Evolutionary conservation across 2,329 filamentous ascomycete genomes (phyloP).

Genomic region (Beauveria sp.): DNA sequence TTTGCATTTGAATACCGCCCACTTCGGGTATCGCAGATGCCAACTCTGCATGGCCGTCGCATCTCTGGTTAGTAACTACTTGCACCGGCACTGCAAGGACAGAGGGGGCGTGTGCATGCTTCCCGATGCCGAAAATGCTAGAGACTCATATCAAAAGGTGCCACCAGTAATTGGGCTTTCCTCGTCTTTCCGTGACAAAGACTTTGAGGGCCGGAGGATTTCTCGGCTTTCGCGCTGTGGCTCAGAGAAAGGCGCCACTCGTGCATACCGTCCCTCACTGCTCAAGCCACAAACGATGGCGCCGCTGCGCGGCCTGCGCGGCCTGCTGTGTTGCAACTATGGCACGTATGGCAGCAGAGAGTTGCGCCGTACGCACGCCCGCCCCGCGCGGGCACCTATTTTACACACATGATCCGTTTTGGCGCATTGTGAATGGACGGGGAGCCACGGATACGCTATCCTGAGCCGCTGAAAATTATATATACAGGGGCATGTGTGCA

Average conservation of each 20-base stretch:
- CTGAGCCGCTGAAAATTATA: background rate
- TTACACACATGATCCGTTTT: background rate
- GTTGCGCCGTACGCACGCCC: background rate
- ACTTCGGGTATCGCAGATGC: background rate
- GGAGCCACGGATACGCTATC: background rate
- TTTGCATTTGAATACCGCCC: background rate
- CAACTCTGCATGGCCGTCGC: background rate
- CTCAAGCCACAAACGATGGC: too few species aligned
- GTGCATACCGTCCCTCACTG: too few species aligned
- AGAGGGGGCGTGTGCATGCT: conserved; percentile 2
- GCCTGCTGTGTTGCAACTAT: too few species aligned
- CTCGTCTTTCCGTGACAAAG: background rate
- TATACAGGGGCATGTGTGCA: background rate
- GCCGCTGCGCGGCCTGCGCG: too few species aligned
- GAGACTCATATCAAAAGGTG: background rate
- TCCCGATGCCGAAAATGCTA: background rate
- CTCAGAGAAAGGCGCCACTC: too few species aligned
- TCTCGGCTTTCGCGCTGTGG: too few species aligned
- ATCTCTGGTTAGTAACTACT: background rate
- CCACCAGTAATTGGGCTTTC: too few species aligned
- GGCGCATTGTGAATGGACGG: background rate
- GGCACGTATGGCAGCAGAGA: too few species aligned
- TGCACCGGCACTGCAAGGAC: background rate
- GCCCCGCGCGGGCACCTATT: background rate
- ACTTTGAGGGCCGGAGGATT: too few species aligned